A percentile compares a stretch with the other conserved stretches of the same genome.
These are phyloP conservation scores for Boletus coccyginus DNA, from an alignment of 768 basidiomycete genomes.

Conservation along the genomic window DNA sequence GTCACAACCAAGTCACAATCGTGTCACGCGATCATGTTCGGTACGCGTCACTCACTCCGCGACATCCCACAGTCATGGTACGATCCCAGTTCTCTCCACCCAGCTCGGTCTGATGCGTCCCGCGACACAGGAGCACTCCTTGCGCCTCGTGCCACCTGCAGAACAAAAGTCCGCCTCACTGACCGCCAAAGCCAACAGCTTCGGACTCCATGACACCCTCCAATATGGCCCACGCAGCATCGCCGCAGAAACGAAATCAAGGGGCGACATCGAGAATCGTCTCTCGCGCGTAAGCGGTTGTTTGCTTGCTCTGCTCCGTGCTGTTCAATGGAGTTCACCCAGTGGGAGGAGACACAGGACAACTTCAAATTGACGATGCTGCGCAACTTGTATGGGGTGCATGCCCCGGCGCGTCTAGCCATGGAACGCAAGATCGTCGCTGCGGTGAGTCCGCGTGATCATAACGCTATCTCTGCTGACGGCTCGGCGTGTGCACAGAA, in stretches of 20 bases:
- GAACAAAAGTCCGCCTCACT: conserved; percentile 60
- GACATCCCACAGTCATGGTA: conserved; percentile 21
- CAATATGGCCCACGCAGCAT: conserved; percentile 81
- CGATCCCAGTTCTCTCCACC: background rate
- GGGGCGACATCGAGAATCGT: conserved; percentile 61
- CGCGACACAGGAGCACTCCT: conserved; percentile 42
- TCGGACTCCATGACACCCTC: conserved; percentile 88
- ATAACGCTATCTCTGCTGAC: background rate
- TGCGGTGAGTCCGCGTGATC: conserved; percentile 42
- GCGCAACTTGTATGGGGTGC: conserved; percentile 81
- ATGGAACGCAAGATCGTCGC: conserved; percentile 93
- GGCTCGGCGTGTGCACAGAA: conserved; percentile 40
- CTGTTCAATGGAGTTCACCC: conserved; percentile 3
- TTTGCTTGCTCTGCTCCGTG: background rate
- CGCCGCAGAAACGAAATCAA: conserved; percentile 66
- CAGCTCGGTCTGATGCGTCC: background rate
- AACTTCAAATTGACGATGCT: conserved; percentile 81
- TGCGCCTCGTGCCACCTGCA: conserved; percentile 60
- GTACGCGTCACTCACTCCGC: conserved; percentile 18
- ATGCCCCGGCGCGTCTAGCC: conserved; percentile 82
- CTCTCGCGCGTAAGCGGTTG: conserved; percentile 65
- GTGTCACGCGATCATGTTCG: conserved; percentile 17
- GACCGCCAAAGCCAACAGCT: conserved; percentile 62
- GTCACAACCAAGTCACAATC: conserved; percentile 31
- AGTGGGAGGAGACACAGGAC: conserved; percentile 97